Evolutionary conservation across 2,329 filamentous ascomycete species (phyloP).

Genomic region (Paecilomyces sp.): DNA sequence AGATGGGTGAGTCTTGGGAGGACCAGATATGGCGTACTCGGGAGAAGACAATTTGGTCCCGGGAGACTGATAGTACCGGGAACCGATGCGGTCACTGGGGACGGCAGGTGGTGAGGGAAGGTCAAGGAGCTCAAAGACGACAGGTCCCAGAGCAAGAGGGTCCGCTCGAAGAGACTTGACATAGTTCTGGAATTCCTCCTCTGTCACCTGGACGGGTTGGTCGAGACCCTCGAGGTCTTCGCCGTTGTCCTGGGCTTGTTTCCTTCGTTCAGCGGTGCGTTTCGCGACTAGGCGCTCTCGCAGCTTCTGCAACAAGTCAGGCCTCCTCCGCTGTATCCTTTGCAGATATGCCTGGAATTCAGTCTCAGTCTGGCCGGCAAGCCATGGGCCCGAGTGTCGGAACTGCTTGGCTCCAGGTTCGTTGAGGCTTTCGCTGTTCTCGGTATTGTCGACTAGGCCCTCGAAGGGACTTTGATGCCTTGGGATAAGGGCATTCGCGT

Average conservation of each 20-base stretch:
- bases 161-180: constrained; percentile 38
- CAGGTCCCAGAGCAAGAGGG: constrained; percentile 42
- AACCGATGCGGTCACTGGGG: constrained; percentile 25
- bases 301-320: constrained; percentile 29
- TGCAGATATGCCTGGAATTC: constrained; percentile 49
- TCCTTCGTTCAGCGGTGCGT: constrained; percentile 26
- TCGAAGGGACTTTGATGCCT: constrained; percentile 36
- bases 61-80: constrained; percentile 27
- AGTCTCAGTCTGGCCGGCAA: constrained; percentile 48
- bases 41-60: constrained; percentile 28
- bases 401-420: constrained; percentile 39
- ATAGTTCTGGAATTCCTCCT: constrained; percentile 41
- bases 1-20: constrained; percentile 58
- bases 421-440: constrained; percentile 23
- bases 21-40: constrained; percentile 41
- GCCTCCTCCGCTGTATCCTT: constrained; percentile 35
- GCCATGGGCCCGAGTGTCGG: constrained; percentile 53
- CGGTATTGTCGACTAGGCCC: constrained; percentile 37
- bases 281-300: constrained; percentile 26
- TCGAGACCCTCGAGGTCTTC: constrained; percentile 23
- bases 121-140: constrained; percentile 51
- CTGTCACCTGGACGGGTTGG: constrained; percentile 23
- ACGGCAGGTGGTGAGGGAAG: constrained; percentile 41
- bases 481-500: constrained; percentile 18
- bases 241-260: constrained; percentile 34